phyloP scores from a whole-genome alignment of 2,329 filamentous ascomycete species.

The Plenodomus tracheiphilus region DNA sequence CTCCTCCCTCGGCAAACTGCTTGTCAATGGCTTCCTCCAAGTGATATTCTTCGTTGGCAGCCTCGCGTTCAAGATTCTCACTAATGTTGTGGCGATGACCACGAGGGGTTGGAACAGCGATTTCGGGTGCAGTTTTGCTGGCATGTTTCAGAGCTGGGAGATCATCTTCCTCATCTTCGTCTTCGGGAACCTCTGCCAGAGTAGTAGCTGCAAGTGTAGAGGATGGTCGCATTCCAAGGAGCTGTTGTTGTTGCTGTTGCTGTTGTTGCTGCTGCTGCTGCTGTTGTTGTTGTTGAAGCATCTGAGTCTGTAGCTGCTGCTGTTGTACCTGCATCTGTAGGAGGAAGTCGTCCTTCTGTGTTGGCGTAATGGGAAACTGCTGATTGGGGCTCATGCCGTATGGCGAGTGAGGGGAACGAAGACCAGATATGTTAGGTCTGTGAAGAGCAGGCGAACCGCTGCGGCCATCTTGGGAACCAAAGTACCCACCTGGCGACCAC shows the following conservation, averaged over 20 bases:
- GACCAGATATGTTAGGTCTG: conserved; percentile 42
- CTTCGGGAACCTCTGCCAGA: conserved; percentile 73
- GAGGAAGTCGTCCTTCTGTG: conserved; percentile 45
- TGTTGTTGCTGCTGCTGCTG: conserved; percentile 56
- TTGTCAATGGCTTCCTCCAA: conserved; percentile 78
- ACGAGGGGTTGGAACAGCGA: conserved; percentile 63
- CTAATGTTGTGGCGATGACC: conserved; percentile 73
- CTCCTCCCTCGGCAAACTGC: conserved; percentile 75
- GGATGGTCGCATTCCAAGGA: conserved; percentile 51
- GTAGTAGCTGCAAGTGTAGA: conserved; percentile 58
- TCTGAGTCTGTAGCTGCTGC: conserved; percentile 57
- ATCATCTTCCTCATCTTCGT: conserved; percentile 64
- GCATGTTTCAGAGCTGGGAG: conserved; percentile 45
- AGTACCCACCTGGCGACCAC: conserved; percentile 48
- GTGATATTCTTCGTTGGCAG: conserved; percentile 85
- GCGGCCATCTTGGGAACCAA: conserved; percentile 44
- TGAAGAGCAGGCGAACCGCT: conserved; percentile 49
- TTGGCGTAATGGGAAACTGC: conserved; percentile 49
- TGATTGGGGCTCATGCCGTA: conserved; percentile 50
- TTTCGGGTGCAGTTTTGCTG: conserved; percentile 52
- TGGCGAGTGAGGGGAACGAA: conserved; percentile 62
- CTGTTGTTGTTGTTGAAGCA: conserved; percentile 51
- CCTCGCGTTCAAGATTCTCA: conserved; percentile 77
- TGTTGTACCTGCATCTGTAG: conserved; percentile 55
- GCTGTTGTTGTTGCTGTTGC: conserved; percentile 51